A percentile compares a stretch with the other conserved stretches of the same genome.
These are phyloP conservation scores for Puccinia brachypodii DNA, from an alignment of 1,284 basidiomycete genomes.

Conservation along the genomic window DNA sequence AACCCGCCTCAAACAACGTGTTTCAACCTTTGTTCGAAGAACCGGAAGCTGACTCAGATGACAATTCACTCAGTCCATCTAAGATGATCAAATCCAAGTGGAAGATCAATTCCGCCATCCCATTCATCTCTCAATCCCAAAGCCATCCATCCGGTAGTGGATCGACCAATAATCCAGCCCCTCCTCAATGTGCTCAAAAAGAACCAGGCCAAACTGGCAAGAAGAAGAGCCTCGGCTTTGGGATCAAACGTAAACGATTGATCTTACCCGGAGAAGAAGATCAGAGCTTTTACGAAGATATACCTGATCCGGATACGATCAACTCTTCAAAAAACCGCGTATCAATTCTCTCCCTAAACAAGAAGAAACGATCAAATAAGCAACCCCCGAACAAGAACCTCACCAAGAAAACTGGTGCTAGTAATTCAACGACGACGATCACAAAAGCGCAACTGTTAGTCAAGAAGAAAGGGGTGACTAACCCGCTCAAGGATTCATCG, in stretches of 20 bases:
- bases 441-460: background rate
- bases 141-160: background rate
- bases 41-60: background rate
- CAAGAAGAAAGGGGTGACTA: background rate
- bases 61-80: conserved; percentile 27
- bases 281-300: conserved; percentile 41
- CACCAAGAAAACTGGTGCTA: background rate
- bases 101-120: conserved; percentile 16
- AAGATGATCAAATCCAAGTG: conserved; percentile 33
- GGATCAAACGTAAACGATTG: conserved; percentile 25
- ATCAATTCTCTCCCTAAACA: background rate
- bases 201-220: conserved; percentile 7
- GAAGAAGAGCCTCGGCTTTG: conserved; percentile 1
- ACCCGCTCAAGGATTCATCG: background rate
- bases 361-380: conserved; percentile 28
- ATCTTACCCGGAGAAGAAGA: conserved; percentile 29
- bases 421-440: background rate
- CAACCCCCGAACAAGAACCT: background rate
- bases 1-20: conserved; percentile 7
- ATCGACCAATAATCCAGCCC: background rate
- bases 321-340: background rate
- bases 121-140: conserved; percentile 39
- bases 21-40: conserved; percentile 43
- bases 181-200: conserved; percentile 22
- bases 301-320: background rate